Evolutionary conservation across 2,329 filamentous ascomycete genomes (phyloP).

Genomic region (Dothiorella sarmentorum): DNA sequence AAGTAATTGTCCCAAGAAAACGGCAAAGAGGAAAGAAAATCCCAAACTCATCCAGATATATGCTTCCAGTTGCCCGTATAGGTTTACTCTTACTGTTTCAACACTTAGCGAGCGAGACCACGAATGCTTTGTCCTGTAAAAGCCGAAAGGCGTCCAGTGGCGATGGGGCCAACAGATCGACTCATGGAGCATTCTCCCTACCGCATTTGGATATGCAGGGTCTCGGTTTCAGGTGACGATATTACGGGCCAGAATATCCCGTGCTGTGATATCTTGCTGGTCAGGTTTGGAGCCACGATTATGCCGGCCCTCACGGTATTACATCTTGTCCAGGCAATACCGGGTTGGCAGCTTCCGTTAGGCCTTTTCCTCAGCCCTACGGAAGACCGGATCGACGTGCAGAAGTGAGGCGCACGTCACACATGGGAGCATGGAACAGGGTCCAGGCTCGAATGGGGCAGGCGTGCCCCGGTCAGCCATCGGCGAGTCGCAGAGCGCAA

Average conservation of each 20-base stretch:
- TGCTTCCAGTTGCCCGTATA: too few species aligned
- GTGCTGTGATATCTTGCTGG: not conserved
- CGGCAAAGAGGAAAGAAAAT: too few species aligned
- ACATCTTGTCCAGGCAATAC: not conserved
- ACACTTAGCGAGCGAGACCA: too few species aligned
- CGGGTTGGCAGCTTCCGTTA: not conserved
- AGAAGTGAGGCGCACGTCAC: constrained; percentile 13
- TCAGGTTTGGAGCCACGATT: not conserved
- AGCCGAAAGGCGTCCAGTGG: not conserved
- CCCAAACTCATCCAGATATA: too few species aligned
- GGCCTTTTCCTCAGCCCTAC: constrained; percentile 15
- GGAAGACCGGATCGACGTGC: constrained; percentile 5
- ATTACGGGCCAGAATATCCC: not conserved
- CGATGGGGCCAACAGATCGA: not conserved
- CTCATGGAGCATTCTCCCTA: not conserved
- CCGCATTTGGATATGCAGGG: not conserved
- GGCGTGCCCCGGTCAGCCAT: constrained; percentile 8
- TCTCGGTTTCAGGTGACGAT: not conserved
- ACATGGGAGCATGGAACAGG: not conserved
- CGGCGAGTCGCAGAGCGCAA: not conserved
- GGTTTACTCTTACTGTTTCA: too few species aligned
- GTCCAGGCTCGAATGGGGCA: constrained; percentile 7
- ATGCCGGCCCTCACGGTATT: not conserved
- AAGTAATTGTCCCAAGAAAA: too few species aligned
- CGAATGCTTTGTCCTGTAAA: not conserved